A percentile compares a stretch with the other conserved stretches of the same genome.
Conservation (phyloP, 2,329 filamentous ascomycete species). For the Paramyrothecium sp. region DNA sequence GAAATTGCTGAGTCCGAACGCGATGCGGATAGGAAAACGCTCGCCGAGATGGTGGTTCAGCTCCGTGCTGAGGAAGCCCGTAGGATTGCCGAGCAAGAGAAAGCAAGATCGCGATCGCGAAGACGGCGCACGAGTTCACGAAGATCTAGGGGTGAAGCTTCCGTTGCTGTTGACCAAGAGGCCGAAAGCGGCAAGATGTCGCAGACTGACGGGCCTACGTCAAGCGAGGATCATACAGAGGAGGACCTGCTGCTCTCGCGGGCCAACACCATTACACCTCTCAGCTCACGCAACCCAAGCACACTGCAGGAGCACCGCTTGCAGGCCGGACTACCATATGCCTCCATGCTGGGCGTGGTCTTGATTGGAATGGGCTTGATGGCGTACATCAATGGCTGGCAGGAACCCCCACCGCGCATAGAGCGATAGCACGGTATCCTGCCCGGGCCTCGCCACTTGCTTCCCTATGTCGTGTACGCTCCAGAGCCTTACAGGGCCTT, state of each 20-base stretch:
- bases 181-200: constrained; percentile 16
- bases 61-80: constrained; percentile 67
- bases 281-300: constrained; percentile 35
- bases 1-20: constrained; percentile 79
- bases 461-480: neutral
- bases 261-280: constrained; percentile 48
- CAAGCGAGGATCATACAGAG: constrained; percentile 26
- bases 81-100: constrained; percentile 41
- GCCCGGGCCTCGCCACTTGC: neutral
- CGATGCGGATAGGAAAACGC: constrained; percentile 66
- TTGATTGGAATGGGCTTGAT: constrained; percentile 79
- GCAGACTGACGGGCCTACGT: constrained; percentile 14
- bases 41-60: constrained; percentile 85
- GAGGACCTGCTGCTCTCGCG: constrained; percentile 44
- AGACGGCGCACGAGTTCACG: constrained; percentile 21
- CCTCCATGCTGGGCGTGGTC: constrained; percentile 80
- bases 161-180: constrained; percentile 11
- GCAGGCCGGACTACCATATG: constrained; percentile 65
- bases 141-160: constrained; percentile 10
- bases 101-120: constrained; percentile 35
- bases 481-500: neutral
- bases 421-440: constrained; percentile 23
- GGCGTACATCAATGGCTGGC: constrained; percentile 85
- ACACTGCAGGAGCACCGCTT: constrained; percentile 42
- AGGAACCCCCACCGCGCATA: constrained; percentile 36